Evolutionary conservation across 2,329 filamentous ascomycete genomes (phyloP), one percentile per base, ranked within the genome.

Genomic region (Phyllachora maydis): DNA sequence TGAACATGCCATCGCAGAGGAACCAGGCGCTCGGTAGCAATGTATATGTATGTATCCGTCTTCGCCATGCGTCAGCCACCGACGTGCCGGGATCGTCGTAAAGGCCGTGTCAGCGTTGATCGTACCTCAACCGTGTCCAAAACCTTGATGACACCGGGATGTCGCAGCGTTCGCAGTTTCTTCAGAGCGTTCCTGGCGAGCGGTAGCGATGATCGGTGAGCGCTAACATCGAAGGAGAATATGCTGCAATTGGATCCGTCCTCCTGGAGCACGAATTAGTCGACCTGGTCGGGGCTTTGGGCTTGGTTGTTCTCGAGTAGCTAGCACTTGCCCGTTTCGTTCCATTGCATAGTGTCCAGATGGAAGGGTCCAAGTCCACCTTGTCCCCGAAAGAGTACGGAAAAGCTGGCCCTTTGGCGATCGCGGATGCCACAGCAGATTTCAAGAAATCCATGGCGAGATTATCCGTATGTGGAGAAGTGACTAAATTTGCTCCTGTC

Each of bases 341-440:
- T 41, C 81, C 88, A 50, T 95, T 93, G 50, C 88, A 74, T 28
- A 98, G 55, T n/a, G 76, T 78, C 83, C 88, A 98, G 39, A 95
- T 83, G 14, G 85, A 92, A 41, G 88, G 71, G 45, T 90, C 79
- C 25, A 88, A 60, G 44, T 95, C 85, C 29, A 95, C 76, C 45
- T 75, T 69, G 48, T 98, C 88, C 38, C 83, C 85, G 43, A 95
- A 88, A 22, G 65, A 73, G 45, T 92, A 95, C 4, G 82, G 82
- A 42, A 93, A 91, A 5, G 83, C 73, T 25, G 83, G 82, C 2
- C 85, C 83, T 47, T 92, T 88, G 21, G 88, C 79, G 40, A 98
- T 95, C 36, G 83, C 85, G 30, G 88, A 95, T 21, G 83, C 85
- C 43, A 95, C 82, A 24, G 88, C 88, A 30, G 83, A 95, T 53